Percentiles rank a stretch among this genome's conserved stretches.
These are phyloP conservation scores for Yamadazyma spencermartinsiae DNA, from an alignment of 1,139 yeast genomes.

Conservation along the genomic window DNA sequence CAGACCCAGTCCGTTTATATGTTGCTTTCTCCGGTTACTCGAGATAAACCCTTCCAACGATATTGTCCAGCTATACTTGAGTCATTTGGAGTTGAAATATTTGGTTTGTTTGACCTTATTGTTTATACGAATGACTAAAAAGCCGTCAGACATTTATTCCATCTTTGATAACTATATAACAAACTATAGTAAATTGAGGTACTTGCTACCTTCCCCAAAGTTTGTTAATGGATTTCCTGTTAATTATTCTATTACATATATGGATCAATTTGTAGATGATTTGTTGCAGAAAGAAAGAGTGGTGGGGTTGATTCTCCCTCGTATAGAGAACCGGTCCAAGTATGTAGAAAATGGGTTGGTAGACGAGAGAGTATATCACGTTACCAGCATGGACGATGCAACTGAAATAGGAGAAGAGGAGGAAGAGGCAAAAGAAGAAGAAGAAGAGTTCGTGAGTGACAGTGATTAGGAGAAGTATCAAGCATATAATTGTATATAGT, in stretches of 20 bases:
- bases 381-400: constrained; percentile 8
- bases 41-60: constrained; percentile 62
- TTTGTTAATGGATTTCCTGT: constrained; percentile 27
- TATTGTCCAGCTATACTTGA: constrained; percentile 51
- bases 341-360: constrained; percentile 42
- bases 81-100: constrained; percentile 61
- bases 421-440: constrained; percentile 2
- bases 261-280: constrained; percentile 64
- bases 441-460: constrained; percentile 15
- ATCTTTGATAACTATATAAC: constrained; percentile 51
- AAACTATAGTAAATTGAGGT: constrained; percentile 55
- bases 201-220: constrained; percentile 26
- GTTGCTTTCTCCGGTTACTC: constrained; percentile 59
- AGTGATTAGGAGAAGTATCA: constrained; percentile 11
- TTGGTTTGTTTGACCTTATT: constrained; percentile 60
- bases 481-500: neutral
- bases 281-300: constrained; percentile 51
- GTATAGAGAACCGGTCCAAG: constrained; percentile 41
- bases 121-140: constrained; percentile 53
- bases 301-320: constrained; percentile 61
- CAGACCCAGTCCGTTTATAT: constrained; percentile 63
- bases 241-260: constrained; percentile 36
- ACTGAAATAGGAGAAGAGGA: constrained; percentile 5
- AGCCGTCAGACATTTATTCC: constrained; percentile 46
- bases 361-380: constrained; percentile 36